Evolutionary conservation across 2,329 filamentous ascomycete species (phyloP), one percentile per base, ranked within the genome.

Genomic region (Aspergillus sp.): DNA sequence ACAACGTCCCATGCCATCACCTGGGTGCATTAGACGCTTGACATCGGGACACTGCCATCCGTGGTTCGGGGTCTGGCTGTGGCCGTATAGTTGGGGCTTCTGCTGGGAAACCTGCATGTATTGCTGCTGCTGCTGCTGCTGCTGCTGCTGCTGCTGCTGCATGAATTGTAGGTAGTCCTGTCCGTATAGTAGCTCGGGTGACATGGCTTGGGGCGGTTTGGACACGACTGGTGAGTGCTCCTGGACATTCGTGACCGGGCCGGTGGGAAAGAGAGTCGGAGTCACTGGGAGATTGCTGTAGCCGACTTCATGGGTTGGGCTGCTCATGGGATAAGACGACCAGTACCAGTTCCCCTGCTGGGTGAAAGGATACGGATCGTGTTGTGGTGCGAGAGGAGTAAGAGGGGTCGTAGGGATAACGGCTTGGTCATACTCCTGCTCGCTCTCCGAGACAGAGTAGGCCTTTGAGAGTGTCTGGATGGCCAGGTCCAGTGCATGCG

Each of bases 381-480:
- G 26, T 3, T 30, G 26, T 30, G 26, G 26, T 8, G 26, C 8
- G 8, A 30, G 8, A 11, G 26, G 26, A 4, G 26, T 30, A 30
- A 30, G 26, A 30, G 26, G 26, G 9, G 8, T 30, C 8, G 26
- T 30, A 1, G 26, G 26, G 26, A 30, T 30, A 9, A 30, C 8
- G 1, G 26, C 8, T 9, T 30, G 9, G 26, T 68, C 7, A 72
- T 64, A 26, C 69, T 61, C 6, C 69, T 65, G 7, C 64, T 65
- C 9, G 38, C 71, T 68, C 60, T 75, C 73, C 5, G 73, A 74
- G 13, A 63, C 64, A 6, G 70, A 63, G 58, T 75, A 30, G 26
- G 26, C 73, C 59, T 74, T 72, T 4, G 73, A 74, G 8, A 71
- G 68, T 34, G 68, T 66, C 47, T 71, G 69, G 50, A 70, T 68